Percentiles rank a stretch among this genome's conserved stretches.
Conservation (phyloP, 139 green algal genomes). For the Micractinium conductrix region DNA sequence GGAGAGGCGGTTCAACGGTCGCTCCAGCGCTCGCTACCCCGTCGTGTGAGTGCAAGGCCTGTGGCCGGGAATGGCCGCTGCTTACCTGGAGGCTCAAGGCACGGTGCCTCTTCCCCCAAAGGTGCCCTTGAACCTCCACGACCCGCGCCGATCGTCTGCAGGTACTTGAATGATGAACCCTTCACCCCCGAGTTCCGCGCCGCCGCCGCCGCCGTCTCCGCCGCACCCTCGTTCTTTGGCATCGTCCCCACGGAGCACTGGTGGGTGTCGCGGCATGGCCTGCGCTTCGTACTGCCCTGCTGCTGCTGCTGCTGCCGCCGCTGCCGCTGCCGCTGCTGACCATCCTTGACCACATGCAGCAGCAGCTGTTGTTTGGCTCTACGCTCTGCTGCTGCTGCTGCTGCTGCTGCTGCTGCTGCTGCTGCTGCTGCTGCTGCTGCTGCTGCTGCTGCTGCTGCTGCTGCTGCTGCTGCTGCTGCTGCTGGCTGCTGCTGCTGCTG, state of each 20-base stretch:
- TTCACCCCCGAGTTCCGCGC: slow-evolving; percentile 24
- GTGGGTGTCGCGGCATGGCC: not conserved
- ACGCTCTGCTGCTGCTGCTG: not conserved
- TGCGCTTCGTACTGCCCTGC: no score
- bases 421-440: not conserved
- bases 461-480: not conserved
- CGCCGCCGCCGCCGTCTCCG: not conserved
- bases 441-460: not conserved
- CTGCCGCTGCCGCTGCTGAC: not conserved
- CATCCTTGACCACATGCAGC: not conserved
- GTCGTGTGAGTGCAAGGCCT: not conserved
- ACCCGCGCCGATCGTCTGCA: no score
- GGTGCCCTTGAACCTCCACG: no score
- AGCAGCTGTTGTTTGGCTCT: not conserved
- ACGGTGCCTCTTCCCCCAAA: no score
- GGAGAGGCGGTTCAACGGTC: slow-evolving; percentile 44
- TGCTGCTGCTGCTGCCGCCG: not conserved
- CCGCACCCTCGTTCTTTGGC: slow-evolving; percentile 31
- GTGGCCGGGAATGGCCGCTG: no score
- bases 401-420: not conserved
- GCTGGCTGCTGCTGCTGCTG: not conserved
- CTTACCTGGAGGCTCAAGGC: no score
- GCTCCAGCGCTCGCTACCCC: not conserved
- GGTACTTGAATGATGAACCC: slow-evolving; percentile 5
- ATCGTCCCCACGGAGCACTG: slow-evolving; percentile 37